A percentile compares a stretch with the other conserved stretches of the same genome.
Evolutionary conservation across 805 yeast species (phyloP).

Genomic region (Limtongia smithiae): DNA sequence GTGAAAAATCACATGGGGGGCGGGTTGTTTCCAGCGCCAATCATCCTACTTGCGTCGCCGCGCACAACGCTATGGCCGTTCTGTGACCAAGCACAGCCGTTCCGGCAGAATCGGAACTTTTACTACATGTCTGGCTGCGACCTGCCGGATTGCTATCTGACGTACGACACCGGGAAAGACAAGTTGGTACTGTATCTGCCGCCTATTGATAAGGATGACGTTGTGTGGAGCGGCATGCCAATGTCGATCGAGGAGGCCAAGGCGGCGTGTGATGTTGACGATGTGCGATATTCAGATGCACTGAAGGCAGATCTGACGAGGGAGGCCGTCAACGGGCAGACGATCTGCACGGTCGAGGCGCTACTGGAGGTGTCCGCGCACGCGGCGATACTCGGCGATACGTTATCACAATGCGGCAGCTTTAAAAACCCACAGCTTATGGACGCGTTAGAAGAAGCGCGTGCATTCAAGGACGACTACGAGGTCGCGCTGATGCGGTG

Average conservation of each 20-base stretch:
- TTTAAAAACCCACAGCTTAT: constrained; percentile 30
- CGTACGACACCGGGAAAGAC: constrained; percentile 53
- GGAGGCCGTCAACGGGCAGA: neutral
- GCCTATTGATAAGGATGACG: constrained; percentile 77
- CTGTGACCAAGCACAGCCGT: constrained; percentile 65
- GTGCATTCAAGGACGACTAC: constrained; percentile 77
- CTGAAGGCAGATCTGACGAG: constrained; percentile 39
- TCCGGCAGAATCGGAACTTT: constrained; percentile 90
- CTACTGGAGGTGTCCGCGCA: constrained; percentile 26
- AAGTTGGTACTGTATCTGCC: constrained; percentile 74
- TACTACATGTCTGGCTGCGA: constrained; percentile 81
- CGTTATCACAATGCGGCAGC: neutral
- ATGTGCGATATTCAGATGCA: constrained; percentile 60
- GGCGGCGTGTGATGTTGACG: constrained; percentile 72
- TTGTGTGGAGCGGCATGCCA: constrained; percentile 96
- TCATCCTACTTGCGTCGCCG: constrained; percentile 31
- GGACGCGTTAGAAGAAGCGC: constrained; percentile 80
- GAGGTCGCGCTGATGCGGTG: constrained; percentile 73
- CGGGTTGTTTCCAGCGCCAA: constrained; percentile 31
- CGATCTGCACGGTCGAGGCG: constrained; percentile 32
- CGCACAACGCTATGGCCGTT: constrained; percentile 44
- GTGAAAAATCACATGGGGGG: constrained; percentile 16
- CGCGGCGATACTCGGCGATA: neutral
- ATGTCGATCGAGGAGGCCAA: constrained; percentile 61
- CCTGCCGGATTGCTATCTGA: constrained; percentile 69